Conservation (phyloP, 495 filamentous ascomycete genomes). For the Trichoderma asperelloides region DNA sequence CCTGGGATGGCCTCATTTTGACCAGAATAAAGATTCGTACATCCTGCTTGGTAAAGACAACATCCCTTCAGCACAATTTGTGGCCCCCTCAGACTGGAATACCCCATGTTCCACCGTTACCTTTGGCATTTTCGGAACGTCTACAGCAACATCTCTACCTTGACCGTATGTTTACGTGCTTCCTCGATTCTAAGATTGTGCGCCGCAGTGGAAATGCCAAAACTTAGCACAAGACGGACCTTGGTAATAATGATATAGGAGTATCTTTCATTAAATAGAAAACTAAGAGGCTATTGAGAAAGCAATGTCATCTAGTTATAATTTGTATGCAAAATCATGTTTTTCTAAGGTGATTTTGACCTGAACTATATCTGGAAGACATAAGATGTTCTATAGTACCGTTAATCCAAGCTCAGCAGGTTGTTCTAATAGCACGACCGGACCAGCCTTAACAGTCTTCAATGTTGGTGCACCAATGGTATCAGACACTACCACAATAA, state of each 20-base stretch:
- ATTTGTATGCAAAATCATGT: too few species aligned
- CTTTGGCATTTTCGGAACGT: background rate
- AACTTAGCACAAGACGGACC: too few species aligned
- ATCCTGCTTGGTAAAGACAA: conserved; percentile 5
- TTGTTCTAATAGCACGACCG: background rate
- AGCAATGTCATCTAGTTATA: too few species aligned
- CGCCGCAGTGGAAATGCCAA: too few species aligned
- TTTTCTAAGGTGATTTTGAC: too few species aligned
- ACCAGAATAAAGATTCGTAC: background rate
- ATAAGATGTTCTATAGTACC: background rate
- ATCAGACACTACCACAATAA: background rate
- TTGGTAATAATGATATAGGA: too few species aligned
- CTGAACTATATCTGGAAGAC: too few species aligned
- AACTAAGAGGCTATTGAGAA: too few species aligned
- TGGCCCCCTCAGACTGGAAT: background rate
- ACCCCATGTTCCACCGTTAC: background rate
- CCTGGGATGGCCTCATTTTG: conserved; percentile 3
- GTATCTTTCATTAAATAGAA: too few species aligned
- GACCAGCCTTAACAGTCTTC: background rate
- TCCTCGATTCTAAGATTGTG: too few species aligned
- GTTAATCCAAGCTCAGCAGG: background rate
- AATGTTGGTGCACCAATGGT: background rate
- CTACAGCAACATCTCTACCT: background rate
- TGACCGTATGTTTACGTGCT: background rate
- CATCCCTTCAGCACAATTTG: background rate